Evolutionary conservation across 2,329 filamentous ascomycete genomes (phyloP).

Genomic region (Penicillium paneum): DNA sequence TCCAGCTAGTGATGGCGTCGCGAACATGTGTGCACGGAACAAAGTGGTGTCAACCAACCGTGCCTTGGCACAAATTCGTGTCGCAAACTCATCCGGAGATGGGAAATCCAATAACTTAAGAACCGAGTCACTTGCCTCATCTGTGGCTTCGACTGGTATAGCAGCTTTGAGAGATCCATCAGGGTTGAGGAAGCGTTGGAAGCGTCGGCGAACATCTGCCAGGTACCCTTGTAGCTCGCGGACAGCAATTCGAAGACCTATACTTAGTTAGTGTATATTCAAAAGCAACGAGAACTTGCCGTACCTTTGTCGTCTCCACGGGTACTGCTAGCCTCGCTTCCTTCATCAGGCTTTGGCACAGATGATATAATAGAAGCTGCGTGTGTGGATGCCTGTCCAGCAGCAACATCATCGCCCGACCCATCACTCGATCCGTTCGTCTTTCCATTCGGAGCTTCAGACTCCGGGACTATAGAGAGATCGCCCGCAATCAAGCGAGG

Average conservation of each 20-base stretch:
- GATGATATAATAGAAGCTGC: slow-evolving; percentile 41
- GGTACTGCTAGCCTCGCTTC: slow-evolving; percentile 41
- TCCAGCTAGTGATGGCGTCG: slow-evolving; percentile 75
- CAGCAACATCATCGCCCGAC: slow-evolving; percentile 25
- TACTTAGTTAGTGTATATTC: background rate
- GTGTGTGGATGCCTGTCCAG: slow-evolving; percentile 28
- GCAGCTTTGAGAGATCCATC: slow-evolving; percentile 51
- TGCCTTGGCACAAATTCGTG: slow-evolving; percentile 65
- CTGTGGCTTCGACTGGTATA: slow-evolving; percentile 32
- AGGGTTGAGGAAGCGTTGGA: slow-evolving; percentile 59
- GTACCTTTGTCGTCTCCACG: slow-evolving; percentile 32
- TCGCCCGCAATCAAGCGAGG: slow-evolving; percentile 80
- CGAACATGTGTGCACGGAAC: slow-evolving; percentile 94
- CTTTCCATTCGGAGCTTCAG: slow-evolving; percentile 37
- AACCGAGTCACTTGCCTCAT: slow-evolving; percentile 46
- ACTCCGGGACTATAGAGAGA: slow-evolving; percentile 61
- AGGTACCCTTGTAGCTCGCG: slow-evolving; percentile 82
- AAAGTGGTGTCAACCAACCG: slow-evolving; percentile 88
- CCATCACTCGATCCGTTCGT: slow-evolving; percentile 28
- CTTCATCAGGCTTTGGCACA: slow-evolving; percentile 37
- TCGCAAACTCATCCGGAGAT: slow-evolving; percentile 62
- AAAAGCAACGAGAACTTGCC: background rate
- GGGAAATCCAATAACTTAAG: slow-evolving; percentile 47
- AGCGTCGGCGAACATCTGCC: slow-evolving; percentile 71
- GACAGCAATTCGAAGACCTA: slow-evolving; percentile 76